These are phyloP conservation scores for Penicillium chermesinum DNA, from an alignment of 495 filamentous ascomycete genomes.

Conservation along the genomic window DNA sequence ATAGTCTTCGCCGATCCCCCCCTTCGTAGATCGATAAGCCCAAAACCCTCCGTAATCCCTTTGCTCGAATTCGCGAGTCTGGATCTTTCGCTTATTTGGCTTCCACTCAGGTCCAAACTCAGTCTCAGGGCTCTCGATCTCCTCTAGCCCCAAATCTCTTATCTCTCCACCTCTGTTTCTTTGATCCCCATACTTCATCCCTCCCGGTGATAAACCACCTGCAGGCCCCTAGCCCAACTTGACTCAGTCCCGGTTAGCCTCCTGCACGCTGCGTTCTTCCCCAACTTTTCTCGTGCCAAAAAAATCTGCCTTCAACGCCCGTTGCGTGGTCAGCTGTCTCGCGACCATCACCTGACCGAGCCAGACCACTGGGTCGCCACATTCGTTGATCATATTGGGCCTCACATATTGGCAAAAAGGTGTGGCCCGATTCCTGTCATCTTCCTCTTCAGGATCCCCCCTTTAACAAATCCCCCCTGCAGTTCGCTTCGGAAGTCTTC, in stretches of 20 bases:
- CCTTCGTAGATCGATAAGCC: constrained; percentile 32
- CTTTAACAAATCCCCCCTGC: not conserved
- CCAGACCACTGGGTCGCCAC: constrained; percentile 20
- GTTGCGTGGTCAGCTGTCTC: constrained; percentile 22
- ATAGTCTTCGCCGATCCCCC: constrained; percentile 27
- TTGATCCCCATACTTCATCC: not conserved
- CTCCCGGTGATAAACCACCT: constrained; percentile 20
- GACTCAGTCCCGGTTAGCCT: constrained; percentile 10
- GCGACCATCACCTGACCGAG: constrained; percentile 25
- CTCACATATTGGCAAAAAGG: not conserved
- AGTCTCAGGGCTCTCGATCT: not conserved
- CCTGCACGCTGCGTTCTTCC: not conserved
- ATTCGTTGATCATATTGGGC: constrained; percentile 15
- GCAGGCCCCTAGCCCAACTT: constrained; percentile 20
- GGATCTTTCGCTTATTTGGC: constrained; percentile 5
- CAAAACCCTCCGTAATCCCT: constrained; percentile 17
- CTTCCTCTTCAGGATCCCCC: not conserved
- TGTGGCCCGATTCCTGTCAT: constrained; percentile 1
- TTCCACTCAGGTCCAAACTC: constrained; percentile 1
- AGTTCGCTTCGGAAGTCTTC: not conserved
- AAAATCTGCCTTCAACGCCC: constrained; percentile 10
- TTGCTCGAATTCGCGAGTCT: constrained; percentile 2
- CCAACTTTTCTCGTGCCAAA: not conserved
- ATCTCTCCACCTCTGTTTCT: not conserved
- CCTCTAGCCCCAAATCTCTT: not conserved